phyloP scores from a whole-genome alignment of 768 basidiomycete genomes.

The Hygrocybe punicea region DNA sequence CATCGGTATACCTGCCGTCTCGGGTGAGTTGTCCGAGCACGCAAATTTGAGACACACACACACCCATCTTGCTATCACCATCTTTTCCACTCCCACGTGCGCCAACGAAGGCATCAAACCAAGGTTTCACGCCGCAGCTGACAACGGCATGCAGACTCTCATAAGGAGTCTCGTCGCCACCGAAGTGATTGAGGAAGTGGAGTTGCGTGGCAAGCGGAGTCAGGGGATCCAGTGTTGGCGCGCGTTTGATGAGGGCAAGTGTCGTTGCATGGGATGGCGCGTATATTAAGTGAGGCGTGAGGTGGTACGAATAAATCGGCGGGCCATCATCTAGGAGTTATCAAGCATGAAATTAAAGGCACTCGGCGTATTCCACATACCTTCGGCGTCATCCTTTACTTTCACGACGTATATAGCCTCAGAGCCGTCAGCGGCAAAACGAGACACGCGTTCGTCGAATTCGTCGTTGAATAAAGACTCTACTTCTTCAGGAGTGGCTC shows the following conservation, averaged over 20 bases:
- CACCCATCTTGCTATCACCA: conserved; percentile 74
- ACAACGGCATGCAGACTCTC: conserved; percentile 95
- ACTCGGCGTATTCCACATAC: conserved; percentile 37
- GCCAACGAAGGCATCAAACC: conserved; percentile 97
- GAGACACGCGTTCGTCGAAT: conserved; percentile 70
- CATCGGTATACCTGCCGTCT: conserved; percentile 76
- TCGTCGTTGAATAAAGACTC: conserved; percentile 65
- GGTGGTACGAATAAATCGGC: conserved; percentile 60
- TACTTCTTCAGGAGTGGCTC: conserved; percentile 62
- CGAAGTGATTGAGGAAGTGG: conserved; percentile 89
- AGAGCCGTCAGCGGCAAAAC: conserved; percentile 73
- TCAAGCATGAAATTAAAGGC: conserved; percentile 6
- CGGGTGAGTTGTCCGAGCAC: neutral
- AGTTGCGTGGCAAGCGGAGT: conserved; percentile 79
- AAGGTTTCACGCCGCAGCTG: conserved; percentile 92
- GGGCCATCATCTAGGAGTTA: conserved; percentile 55
- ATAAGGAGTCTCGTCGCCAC: conserved; percentile 86
- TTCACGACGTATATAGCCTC: conserved; percentile 83
- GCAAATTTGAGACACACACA: conserved; percentile 7
- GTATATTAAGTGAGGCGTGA: conserved; percentile 75
- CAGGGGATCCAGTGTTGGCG: conserved; percentile 75
- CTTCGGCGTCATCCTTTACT: conserved; percentile 68
- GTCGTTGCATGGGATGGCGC: conserved; percentile 77
- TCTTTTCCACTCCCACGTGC: conserved; percentile 74
- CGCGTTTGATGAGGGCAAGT: conserved; percentile 92